A percentile compares a stretch with the other conserved stretches of the same genome.
Evolutionary conservation across 805 yeast genomes (phyloP).

Genomic region (Myxozyma udenii): DNA sequence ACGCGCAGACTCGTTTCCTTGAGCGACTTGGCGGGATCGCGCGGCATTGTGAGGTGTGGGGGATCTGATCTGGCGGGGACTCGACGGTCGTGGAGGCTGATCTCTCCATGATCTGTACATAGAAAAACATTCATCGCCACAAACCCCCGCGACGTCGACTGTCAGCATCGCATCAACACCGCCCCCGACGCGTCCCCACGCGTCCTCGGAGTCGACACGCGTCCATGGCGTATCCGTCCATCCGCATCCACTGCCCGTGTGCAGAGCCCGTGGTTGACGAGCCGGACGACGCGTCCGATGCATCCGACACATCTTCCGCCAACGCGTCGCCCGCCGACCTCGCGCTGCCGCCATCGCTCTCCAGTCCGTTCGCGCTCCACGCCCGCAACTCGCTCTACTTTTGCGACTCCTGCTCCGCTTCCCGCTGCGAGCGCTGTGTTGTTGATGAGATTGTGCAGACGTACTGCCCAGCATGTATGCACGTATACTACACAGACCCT

Average conservation of each 20-base stretch:
- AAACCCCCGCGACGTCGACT: too few species aligned
- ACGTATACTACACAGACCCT: constrained; percentile 30
- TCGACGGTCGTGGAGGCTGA: too few species aligned
- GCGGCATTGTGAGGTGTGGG: constrained; percentile 7
- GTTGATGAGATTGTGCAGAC: constrained; percentile 37
- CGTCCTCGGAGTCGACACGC: too few species aligned
- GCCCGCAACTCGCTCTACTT: constrained; percentile 37
- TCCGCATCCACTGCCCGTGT: constrained; percentile 29
- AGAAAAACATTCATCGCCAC: too few species aligned
- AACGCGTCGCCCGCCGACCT: not conserved
- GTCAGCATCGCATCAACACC: too few species aligned
- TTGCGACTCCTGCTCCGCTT: constrained; percentile 39
- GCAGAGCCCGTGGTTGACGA: constrained; percentile 22
- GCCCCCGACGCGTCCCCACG: too few species aligned
- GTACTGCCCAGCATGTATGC: constrained; percentile 41
- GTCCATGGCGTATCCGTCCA: constrained; percentile 19
- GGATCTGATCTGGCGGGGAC: too few species aligned
- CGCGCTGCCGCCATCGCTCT: constrained; percentile 31
- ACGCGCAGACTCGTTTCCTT: constrained; percentile 18
- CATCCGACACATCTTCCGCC: not conserved
- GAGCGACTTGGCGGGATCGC: constrained; percentile 9
- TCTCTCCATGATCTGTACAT: too few species aligned
- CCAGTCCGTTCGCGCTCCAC: constrained; percentile 30
- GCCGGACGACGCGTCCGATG: not conserved
- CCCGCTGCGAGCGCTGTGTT: constrained; percentile 41